Conservation (phyloP, 352 stramenopile genomes). For the Phytopythium kandeliae region DNA sequence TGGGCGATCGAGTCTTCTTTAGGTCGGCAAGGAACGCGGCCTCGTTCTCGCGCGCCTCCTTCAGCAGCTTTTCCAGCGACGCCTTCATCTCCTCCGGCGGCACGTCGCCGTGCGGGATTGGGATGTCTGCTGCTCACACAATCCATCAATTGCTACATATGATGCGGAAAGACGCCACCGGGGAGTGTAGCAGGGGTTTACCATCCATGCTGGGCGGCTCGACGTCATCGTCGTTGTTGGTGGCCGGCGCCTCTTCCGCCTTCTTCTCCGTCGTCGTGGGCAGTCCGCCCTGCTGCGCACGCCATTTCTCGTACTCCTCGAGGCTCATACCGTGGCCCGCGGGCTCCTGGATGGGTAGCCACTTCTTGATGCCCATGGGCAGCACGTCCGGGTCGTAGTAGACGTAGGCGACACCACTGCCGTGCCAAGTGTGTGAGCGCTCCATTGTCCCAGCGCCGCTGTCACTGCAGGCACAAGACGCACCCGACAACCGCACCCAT, state of each 20-base stretch:
- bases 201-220: slow-evolving; percentile 28
- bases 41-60: slow-evolving; percentile 75
- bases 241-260: slow-evolving; percentile 24
- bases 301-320: slow-evolving; percentile 85
- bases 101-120: slow-evolving; percentile 50
- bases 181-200: no score
- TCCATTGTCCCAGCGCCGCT: background rate
- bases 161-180: no score
- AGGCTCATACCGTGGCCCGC: slow-evolving; percentile 82
- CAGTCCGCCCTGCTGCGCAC: slow-evolving; percentile 59
- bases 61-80: slow-evolving; percentile 70
- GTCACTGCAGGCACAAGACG: background rate
- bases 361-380: slow-evolving; percentile 65
- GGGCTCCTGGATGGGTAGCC: slow-evolving; percentile 73
- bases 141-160: no score
- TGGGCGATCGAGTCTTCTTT: slow-evolving; percentile 40
- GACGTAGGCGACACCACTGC: slow-evolving; percentile 71
- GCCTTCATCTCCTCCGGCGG: slow-evolving; percentile 57
- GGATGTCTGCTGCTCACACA: slow-evolving; percentile 48
- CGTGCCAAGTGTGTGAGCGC: background rate
- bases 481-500: slow-evolving; percentile 61
- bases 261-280: slow-evolving; percentile 20
- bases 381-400: slow-evolving; percentile 86
- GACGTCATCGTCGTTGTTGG: slow-evolving; percentile 31
- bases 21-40: slow-evolving; percentile 72